These are phyloP conservation scores for Kwoniella sp. DNA, from an alignment of 768 basidiomycete genomes.

Conservation along the genomic window DNA sequence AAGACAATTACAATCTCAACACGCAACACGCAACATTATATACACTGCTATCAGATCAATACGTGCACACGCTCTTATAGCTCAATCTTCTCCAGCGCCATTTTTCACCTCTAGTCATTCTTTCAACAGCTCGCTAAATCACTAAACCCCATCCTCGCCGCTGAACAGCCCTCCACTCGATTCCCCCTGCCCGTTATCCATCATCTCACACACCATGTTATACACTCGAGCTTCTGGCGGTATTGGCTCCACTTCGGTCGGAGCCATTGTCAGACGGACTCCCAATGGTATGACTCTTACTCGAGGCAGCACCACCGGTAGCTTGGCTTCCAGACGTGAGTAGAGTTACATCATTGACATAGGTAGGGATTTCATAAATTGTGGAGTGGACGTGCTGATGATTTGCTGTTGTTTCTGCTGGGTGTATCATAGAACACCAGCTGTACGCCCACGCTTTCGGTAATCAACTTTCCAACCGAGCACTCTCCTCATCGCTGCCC, in stretches of 20 bases:
- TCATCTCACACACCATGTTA: neutral
- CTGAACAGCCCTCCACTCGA: neutral
- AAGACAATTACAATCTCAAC: too few relatives aligned
- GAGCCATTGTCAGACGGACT: slow-evolving; percentile 9
- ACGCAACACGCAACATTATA: too few relatives aligned
- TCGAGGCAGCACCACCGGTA: slow-evolving; percentile 1
- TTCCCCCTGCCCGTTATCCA: neutral
- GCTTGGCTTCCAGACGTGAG: slow-evolving; percentile 8
- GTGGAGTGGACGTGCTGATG: too few relatives aligned
- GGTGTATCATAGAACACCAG: slow-evolving; percentile 7
- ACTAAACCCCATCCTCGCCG: neutral
- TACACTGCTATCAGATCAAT: too few relatives aligned
- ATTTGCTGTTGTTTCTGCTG: neutral
- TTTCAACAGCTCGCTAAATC: neutral
- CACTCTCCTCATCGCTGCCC: slow-evolving; percentile 23
- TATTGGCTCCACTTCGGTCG: slow-evolving; percentile 15
- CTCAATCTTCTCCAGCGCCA: too few relatives aligned
- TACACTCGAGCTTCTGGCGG: slow-evolving; percentile 15
- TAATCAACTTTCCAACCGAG: slow-evolving; percentile 14
- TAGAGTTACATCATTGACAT: neutral
- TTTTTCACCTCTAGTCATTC: neutral
- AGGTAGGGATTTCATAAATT: neutral
- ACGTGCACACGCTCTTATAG: too few relatives aligned
- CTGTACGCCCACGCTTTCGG: slow-evolving; percentile 14
- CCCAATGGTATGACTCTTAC: slow-evolving; percentile 6